phyloP scores from a whole-genome alignment of 2,329 filamentous ascomycete species.

The Ophidiomyces ophidiicola region DNA sequence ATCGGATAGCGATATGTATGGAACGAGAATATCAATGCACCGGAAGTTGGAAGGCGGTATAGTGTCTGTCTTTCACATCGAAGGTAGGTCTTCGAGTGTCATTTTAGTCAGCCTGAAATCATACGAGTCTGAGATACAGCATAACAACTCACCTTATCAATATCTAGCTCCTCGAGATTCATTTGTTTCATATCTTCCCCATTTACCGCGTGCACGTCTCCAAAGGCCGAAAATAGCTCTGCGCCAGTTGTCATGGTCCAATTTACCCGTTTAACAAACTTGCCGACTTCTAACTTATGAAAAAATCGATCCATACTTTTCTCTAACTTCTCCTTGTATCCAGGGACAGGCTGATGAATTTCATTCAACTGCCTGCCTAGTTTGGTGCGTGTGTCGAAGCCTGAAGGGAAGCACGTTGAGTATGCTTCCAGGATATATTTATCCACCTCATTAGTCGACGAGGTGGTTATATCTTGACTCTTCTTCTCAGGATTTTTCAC shows the following conservation, averaged over 20 bases:
- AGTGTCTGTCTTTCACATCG: constrained; percentile 51
- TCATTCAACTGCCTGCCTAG: constrained; percentile 40
- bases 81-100: constrained; percentile 31
- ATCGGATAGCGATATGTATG: constrained; percentile 52
- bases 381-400: constrained; percentile 47
- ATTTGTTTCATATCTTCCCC: constrained; percentile 19
- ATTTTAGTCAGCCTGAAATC: constrained; percentile 1
- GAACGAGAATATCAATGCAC: constrained; percentile 48
- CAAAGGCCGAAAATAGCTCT: constrained; percentile 32
- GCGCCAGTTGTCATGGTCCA: constrained; percentile 33
- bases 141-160: constrained; percentile 31
- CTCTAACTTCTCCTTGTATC: constrained; percentile 45
- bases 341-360: constrained; percentile 49
- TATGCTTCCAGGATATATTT: constrained; percentile 48
- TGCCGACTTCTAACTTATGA: constrained; percentile 41
- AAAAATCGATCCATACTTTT: constrained; percentile 53
- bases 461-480: neutral
- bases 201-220: constrained; percentile 23
- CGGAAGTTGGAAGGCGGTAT: constrained; percentile 44
- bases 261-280: constrained; percentile 45
- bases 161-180: constrained; percentile 30
- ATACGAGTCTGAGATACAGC: constrained; percentile 11
- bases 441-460: constrained; percentile 11
- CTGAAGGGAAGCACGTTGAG: constrained; percentile 44
- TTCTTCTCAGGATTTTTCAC: constrained; percentile 8